Evolutionary conservation across 75 land plant species (phyloP), one percentile per base, ranked within the genome.

Genomic region (Selaginella moellendorffii): DNA sequence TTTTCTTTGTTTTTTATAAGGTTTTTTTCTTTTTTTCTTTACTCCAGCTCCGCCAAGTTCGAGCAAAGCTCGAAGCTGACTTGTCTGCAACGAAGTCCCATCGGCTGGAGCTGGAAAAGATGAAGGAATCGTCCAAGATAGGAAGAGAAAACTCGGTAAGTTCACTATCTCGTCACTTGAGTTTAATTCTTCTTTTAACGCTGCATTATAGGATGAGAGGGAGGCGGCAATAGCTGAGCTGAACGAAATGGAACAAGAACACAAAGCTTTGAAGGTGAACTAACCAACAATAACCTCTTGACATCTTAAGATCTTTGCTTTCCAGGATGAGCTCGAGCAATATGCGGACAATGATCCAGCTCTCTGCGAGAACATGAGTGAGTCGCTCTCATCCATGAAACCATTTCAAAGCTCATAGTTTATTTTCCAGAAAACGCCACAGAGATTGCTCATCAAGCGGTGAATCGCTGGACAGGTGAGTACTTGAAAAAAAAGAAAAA

Each of bases 401-500:
- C 25, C 25, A 0, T 8, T 67, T 10, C 28, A 0, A 10, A 61
- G 0, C 22, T 25, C 53, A 23, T 26, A 21, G 8, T 22, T 68
- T 10, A 12, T 27, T 27, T 24, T 20, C 26, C 81, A 90, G 96
- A 77, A 54, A 75, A 77, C 51, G 85, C 85, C 27, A 78, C 67
- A 59, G 78, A 77, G 66, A 77, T 87, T 27, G 87, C 88, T 2
- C 87, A 78, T 72, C 65, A 76, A 23, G 77, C 96, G 52, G 88
- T 80, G 12, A 90, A 90, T 52, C 77, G 96, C 76, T 90, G 96
- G 96, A 90, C 92, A 84, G 96, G 96, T 90, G 20, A 90, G 86
- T 90, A 67, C 91, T 89, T 89, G 42, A 84, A 83, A 61, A 70
- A 81, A 64, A 27, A 81, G 66, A 85, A 86, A 67, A 78, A 63